Evolutionary conservation across 148 eudicot species (phyloP).

Genomic region (Camellia japonica): DNA sequence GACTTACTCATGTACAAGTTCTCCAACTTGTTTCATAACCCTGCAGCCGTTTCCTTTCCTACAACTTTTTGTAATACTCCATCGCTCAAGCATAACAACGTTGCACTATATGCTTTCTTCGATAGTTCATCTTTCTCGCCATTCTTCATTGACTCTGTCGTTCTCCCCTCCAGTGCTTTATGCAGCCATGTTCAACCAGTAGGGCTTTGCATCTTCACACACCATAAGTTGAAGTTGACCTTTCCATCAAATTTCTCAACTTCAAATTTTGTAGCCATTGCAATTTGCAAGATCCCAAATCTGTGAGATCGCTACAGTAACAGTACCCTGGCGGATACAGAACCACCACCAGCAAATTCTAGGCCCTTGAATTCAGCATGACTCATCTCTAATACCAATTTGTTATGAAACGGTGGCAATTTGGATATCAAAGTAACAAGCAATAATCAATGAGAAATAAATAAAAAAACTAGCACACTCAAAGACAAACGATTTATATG

Average conservation of each 20-base stretch:
- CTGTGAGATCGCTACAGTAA: too few relatives aligned
- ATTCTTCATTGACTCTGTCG: not conserved
- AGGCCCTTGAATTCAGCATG: too few relatives aligned
- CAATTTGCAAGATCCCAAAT: not conserved
- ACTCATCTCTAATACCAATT: too few relatives aligned
- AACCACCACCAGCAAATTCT: too few relatives aligned
- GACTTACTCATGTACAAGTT: not conserved
- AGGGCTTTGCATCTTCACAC: not conserved
- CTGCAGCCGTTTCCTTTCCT: not conserved
- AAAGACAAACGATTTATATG: too few relatives aligned
- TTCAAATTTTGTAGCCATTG: not conserved
- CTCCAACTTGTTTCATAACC: not conserved
- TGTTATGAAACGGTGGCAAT: too few relatives aligned
- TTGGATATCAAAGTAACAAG: too few relatives aligned
- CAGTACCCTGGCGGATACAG: too few relatives aligned
- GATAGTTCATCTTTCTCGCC: not conserved
- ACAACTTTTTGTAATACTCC: not conserved
- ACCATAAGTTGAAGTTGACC: not conserved
- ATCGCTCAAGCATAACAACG: not conserved
- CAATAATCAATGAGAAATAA: too few relatives aligned
- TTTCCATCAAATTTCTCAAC: not conserved
- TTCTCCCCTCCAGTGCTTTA: not conserved
- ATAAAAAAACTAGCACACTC: too few relatives aligned
- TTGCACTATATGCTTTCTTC: not conserved
- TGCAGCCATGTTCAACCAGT: not conserved